These are phyloP conservation scores for Papiliotrema nemorosa DNA, from an alignment of 1,284 basidiomycete genomes.

Conservation along the genomic window DNA sequence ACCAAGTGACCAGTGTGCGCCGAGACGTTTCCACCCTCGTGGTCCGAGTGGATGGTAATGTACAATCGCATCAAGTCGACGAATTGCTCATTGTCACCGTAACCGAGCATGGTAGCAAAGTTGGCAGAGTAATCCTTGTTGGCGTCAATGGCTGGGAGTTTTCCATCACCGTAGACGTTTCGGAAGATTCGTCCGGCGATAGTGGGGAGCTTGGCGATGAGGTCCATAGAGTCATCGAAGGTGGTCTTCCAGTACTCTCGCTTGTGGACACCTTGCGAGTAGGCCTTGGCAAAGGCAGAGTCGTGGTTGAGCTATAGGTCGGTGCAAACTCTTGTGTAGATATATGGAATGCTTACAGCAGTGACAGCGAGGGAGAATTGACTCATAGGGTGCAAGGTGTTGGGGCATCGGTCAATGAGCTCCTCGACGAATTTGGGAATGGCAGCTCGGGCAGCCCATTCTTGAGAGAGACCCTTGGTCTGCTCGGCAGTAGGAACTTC, in stretches of 20 bases:
- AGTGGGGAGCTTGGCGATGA: conserved; percentile 95
- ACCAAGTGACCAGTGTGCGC: conserved; percentile 96
- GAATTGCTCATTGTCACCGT: conserved; percentile 81
- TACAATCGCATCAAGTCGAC: conserved; percentile 95
- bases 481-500: conserved; percentile 88
- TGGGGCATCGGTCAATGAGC: conserved; percentile 86
- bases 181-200: conserved; percentile 96
- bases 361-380: conserved; percentile 93
- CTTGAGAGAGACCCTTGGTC: conserved; percentile 75
- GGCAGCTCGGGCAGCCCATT: conserved; percentile 85
- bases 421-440: conserved; percentile 91
- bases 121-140: conserved; percentile 92
- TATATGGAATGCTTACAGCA: conserved; percentile 64
- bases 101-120: conserved; percentile 86
- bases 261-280: conserved; percentile 88
- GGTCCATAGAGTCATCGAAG: conserved; percentile 95
- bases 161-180: conserved; percentile 83
- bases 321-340: too few species aligned
- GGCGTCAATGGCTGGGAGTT: conserved; percentile 82
- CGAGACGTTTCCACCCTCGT: conserved; percentile 98
- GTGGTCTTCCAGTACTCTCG: conserved; percentile 96
- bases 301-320: conserved; percentile 75
- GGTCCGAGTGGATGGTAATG: conserved; percentile 97
- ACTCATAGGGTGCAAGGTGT: conserved; percentile 93
- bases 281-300: conserved; percentile 94